A percentile compares a stretch with the other conserved stretches of the same genome.
Evolutionary conservation across 2,329 filamentous ascomycete genomes (phyloP).

Genomic region (Teratosphaeriaceae sp.): DNA sequence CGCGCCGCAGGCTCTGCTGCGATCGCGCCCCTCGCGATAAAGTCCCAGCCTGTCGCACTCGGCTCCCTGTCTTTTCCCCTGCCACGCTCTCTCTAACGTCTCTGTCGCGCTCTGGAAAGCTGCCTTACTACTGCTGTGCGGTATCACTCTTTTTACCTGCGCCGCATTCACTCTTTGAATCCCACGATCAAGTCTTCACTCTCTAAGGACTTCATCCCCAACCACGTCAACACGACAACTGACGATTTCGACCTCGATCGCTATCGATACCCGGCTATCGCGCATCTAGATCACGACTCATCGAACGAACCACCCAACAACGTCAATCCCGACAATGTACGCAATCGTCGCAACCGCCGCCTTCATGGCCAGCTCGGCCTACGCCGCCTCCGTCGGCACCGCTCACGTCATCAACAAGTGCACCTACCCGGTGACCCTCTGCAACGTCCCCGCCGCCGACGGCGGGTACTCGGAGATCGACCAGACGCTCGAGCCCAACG

Average conservation of each 20-base stretch:
- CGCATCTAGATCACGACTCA: background rate
- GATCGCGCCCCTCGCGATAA: constrained; percentile 7
- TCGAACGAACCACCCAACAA: background rate
- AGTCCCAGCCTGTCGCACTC: constrained; percentile 14
- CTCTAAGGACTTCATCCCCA: constrained; percentile 12
- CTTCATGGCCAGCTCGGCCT: constrained; percentile 19
- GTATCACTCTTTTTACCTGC: constrained; percentile 26
- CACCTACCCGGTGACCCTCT: constrained; percentile 22
- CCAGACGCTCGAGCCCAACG: constrained; percentile 15
- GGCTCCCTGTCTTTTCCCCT: constrained; percentile 10
- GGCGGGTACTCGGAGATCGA: constrained; percentile 18
- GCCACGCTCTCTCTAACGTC: constrained; percentile 21
- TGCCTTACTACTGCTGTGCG: constrained; percentile 29
- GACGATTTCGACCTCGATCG: background rate
- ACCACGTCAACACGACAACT: background rate
- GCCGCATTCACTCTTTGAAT: constrained; percentile 20
- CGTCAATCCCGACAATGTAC: constrained; percentile 10
- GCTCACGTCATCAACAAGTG: constrained; percentile 25
- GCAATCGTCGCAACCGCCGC: constrained; percentile 17
- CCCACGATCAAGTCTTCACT: constrained; percentile 16
- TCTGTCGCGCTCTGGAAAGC: constrained; percentile 24
- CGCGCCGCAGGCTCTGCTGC: background rate
- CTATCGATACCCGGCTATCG: too few relatives aligned
- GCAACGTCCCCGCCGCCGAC: constrained; percentile 18
- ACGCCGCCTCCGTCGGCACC: constrained; percentile 18